These are phyloP conservation scores for Isabelozyma heimii DNA, from an alignment of 805 yeast genomes.

Conservation along the genomic window DNA sequence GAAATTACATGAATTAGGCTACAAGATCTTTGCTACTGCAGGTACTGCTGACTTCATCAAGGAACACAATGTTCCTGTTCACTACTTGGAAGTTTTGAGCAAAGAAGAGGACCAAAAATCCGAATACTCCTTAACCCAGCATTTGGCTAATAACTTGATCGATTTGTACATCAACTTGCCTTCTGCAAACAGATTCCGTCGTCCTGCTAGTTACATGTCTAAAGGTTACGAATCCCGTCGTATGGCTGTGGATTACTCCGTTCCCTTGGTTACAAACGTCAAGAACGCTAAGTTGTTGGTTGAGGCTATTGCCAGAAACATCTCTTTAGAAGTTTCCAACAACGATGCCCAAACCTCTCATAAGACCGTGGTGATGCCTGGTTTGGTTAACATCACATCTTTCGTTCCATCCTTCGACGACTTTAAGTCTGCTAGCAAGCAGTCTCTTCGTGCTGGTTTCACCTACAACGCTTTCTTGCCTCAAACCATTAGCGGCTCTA, in stretches of 20 bases:
- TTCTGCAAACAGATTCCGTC: conserved; percentile 93
- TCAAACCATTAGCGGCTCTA: conserved; percentile 57
- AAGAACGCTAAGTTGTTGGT: conserved; percentile 94
- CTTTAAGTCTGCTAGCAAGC: conserved; percentile 65
- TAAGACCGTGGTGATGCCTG: conserved; percentile 78
- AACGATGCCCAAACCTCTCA: conserved; percentile 91
- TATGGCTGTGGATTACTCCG: conserved; percentile 98
- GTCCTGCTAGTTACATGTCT: conserved; percentile 97
- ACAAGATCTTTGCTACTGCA: conserved; percentile 91
- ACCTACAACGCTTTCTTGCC: conserved; percentile 82
- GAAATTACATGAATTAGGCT: conserved; percentile 80
- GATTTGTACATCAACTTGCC: conserved; percentile 97
- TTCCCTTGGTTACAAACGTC: conserved; percentile 96
- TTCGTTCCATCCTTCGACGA: conserved; percentile 72
- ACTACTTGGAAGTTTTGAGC: conserved; percentile 83
- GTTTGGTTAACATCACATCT: conserved; percentile 78
- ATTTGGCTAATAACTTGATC: conserved; percentile 93
- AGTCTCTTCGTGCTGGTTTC: conserved; percentile 82
- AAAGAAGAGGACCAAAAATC: conserved; percentile 78
- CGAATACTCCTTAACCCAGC: conserved; percentile 94
- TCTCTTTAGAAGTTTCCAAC: conserved; percentile 63
- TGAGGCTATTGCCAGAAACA: conserved; percentile 84
- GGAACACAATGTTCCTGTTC: conserved; percentile 92
- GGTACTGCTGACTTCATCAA: conserved; percentile 98
- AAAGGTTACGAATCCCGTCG: conserved; percentile 98